Evolutionary conservation across 495 filamentous ascomycete species (phyloP).

Genomic region (Saxophila tyrrhenica): DNA sequence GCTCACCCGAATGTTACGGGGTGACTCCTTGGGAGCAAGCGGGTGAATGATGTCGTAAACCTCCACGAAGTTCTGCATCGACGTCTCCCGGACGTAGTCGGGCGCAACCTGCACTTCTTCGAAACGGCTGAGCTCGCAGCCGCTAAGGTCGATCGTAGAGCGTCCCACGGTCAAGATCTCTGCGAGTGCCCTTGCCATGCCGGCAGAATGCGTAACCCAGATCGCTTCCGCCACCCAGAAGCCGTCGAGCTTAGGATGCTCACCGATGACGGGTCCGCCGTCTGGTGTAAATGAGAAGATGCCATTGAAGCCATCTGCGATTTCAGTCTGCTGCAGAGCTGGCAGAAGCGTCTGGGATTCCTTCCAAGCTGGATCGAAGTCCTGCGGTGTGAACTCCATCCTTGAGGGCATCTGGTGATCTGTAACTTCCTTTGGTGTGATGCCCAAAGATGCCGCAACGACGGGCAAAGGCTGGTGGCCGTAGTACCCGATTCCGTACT

Average conservation of each 20-base stretch:
- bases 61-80: conserved; percentile 41
- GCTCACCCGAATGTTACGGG: conserved; percentile 36
- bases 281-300: conserved; percentile 46
- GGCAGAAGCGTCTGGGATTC: conserved; percentile 36
- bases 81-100: conserved; percentile 37
- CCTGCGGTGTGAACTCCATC: conserved; percentile 36
- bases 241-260: conserved; percentile 36
- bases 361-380: conserved; percentile 41
- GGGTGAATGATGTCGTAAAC: conserved; percentile 45
- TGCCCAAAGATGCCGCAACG: conserved; percentile 32
- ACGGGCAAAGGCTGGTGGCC: conserved; percentile 43
- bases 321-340: conserved; percentile 30
- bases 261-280: conserved; percentile 39
- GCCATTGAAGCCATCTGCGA: conserved; percentile 42
- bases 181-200: conserved; percentile 39
- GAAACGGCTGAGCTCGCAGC: conserved; percentile 41
- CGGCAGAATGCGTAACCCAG: conserved; percentile 46
- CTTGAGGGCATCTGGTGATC: conserved; percentile 44
- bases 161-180: conserved; percentile 37
- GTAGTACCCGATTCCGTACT: conserved; percentile 44
- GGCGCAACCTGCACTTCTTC: conserved; percentile 38
- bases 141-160: conserved; percentile 37
- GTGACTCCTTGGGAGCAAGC: conserved; percentile 36
- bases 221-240: conserved; percentile 46
- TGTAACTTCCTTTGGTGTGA: conserved; percentile 35